phyloP scores from a whole-genome alignment of 345 rosid species.

The Citrus hindsii region DNA sequence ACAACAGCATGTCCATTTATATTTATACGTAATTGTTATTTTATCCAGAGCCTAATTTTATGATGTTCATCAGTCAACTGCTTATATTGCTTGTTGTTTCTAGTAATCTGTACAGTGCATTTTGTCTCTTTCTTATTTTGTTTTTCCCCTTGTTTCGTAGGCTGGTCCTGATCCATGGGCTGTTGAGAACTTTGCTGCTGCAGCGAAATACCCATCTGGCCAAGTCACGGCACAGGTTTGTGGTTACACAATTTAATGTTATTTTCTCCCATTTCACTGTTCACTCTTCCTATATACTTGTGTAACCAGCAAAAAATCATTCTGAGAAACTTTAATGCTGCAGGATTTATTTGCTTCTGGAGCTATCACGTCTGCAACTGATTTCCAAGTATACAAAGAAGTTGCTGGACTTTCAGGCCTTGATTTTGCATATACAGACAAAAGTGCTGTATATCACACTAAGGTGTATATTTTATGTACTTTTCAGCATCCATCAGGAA shows the following conservation, averaged over 20 bases:
- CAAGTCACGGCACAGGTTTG: constrained; percentile 72
- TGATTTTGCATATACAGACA: constrained; percentile 88
- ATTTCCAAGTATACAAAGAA: constrained; percentile 92
- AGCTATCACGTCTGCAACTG: constrained; percentile 76
- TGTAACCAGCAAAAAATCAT: constrained; percentile 7
- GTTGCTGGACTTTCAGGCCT: constrained; percentile 93
- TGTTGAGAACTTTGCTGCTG: constrained; percentile 75
- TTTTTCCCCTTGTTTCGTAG: constrained; percentile 33
- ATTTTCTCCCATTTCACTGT: neutral
- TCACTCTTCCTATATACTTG: constrained; percentile 13
- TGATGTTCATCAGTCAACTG: neutral
- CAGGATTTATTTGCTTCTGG: constrained; percentile 92
- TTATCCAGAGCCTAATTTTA: neutral
- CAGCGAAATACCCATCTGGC: constrained; percentile 88
- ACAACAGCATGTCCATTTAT: neutral
- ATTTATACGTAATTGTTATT: too few relatives aligned
- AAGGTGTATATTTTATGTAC: constrained; percentile 45
- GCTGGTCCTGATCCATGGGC: constrained; percentile 96
- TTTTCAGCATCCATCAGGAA: constrained; percentile 9
- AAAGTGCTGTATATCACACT: constrained; percentile 89
- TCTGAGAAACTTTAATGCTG: constrained; percentile 24
- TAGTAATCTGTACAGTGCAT: neutral
- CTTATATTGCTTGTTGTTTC: neutral
- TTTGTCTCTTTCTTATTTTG: constrained; percentile 7
- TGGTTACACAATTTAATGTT: constrained; percentile 3